phyloP scores from a whole-genome alignment of 2,329 filamentous ascomycete genomes.

The Diaporthe batatas region DNA sequence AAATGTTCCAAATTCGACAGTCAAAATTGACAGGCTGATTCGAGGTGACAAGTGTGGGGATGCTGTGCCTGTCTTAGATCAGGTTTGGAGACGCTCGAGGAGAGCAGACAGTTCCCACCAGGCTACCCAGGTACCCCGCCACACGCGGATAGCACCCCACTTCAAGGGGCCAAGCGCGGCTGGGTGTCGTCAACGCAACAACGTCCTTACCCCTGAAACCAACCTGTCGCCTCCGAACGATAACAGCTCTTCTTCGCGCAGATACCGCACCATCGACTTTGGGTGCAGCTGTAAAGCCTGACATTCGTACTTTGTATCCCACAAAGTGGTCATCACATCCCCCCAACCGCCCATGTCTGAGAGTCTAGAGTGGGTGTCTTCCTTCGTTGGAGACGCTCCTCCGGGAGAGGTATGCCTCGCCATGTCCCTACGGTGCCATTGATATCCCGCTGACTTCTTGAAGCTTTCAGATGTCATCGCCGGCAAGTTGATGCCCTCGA shows the following conservation, averaged over 20 bases:
- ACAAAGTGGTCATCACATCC: neutral
- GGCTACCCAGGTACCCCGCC: conserved; percentile 26
- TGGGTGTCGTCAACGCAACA: conserved; percentile 34
- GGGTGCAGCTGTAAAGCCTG: neutral
- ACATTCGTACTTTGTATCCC: neutral
- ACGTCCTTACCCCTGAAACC: conserved; percentile 26
- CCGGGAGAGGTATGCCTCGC: conserved; percentile 85
- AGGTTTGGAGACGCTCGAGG: neutral
- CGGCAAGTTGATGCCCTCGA: conserved; percentile 65
- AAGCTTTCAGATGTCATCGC: conserved; percentile 90
- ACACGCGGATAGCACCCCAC: conserved; percentile 33
- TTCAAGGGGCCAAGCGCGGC: conserved; percentile 34
- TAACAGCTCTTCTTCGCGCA: conserved; percentile 2
- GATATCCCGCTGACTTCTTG: conserved; percentile 42
- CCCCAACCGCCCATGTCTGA: conserved; percentile 50
- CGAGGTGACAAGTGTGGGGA: neutral
- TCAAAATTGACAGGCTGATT: neutral
- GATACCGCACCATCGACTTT: neutral
- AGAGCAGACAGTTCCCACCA: neutral
- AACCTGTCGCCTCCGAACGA: conserved; percentile 2
- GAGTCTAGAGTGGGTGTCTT: conserved; percentile 74
- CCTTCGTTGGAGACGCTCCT: conserved; percentile 93
- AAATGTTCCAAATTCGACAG: neutral
- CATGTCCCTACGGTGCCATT: conserved; percentile 31
- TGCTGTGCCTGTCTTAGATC: neutral